phyloP scores from a whole-genome alignment of 2,329 filamentous ascomycete genomes.

The Colletotrichum theobromicola region DNA sequence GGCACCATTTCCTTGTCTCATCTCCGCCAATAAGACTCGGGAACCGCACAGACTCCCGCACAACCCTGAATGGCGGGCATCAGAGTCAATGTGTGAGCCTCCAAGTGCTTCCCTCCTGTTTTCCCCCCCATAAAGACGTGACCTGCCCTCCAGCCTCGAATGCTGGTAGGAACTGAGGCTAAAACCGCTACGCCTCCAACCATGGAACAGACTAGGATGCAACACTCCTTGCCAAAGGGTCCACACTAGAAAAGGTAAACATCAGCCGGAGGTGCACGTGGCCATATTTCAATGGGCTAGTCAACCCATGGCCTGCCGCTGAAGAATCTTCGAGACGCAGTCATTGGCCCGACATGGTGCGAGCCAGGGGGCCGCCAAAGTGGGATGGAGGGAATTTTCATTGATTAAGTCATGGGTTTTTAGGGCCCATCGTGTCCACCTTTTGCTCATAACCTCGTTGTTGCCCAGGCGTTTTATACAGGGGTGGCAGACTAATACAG shows the following conservation, averaged over 20 bases:
- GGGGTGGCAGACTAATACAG: conserved; percentile 6
- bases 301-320: conserved; percentile 17
- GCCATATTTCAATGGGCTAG: conserved; percentile 20
- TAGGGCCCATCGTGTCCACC: conserved; percentile 18
- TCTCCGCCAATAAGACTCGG: conserved; percentile 23
- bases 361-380: conserved; percentile 13
- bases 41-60: conserved; percentile 26
- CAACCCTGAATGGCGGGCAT: conserved; percentile 21
- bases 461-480: conserved; percentile 14
- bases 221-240: conserved; percentile 10
- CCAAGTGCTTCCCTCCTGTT: neutral
- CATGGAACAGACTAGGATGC: conserved; percentile 8
- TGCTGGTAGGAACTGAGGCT: conserved; percentile 13
- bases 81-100: conserved; percentile 13
- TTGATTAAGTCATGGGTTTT: conserved; percentile 17
- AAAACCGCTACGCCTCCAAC: conserved; percentile 16
- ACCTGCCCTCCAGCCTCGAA: neutral
- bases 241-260: conserved; percentile 17
- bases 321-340: conserved; percentile 18
- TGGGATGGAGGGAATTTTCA: conserved; percentile 20
- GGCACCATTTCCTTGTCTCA: conserved; percentile 11
- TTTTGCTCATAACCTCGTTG: conserved; percentile 17
- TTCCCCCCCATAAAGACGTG: neutral
- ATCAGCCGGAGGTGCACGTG: conserved; percentile 22
- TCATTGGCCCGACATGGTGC: conserved; percentile 11